Conservation (phyloP, 495 filamentous ascomycete genomes). For the Daldinia loculata region DNA sequence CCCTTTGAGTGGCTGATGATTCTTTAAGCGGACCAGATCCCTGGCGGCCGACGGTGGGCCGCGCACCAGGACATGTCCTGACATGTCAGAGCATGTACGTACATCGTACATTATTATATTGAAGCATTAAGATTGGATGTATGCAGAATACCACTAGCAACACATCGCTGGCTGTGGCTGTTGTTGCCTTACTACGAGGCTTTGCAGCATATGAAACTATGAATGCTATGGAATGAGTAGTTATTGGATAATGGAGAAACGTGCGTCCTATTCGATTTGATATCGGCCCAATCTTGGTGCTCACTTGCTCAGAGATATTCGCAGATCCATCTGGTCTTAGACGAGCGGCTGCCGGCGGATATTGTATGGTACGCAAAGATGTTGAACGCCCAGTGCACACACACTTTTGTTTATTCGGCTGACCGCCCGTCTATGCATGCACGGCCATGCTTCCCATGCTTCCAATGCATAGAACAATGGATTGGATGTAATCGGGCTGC, state of each 20-base stretch:
- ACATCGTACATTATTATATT: conserved; percentile 9
- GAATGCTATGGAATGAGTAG: not conserved
- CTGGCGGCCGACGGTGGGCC: conserved; percentile 37
- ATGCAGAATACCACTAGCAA: not conserved
- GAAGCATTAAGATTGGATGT: conserved; percentile 1
- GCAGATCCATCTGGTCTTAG: conserved; percentile 25
- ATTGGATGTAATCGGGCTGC: conserved; percentile 26
- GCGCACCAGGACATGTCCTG: conserved; percentile 23
- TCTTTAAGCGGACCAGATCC: conserved; percentile 34
- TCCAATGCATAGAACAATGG: conserved; percentile 24
- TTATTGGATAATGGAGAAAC: not conserved
- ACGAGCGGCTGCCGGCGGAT: conserved; percentile 16
- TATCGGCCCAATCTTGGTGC: conserved; percentile 28
- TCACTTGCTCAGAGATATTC: conserved; percentile 23
- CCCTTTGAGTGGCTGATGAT: conserved; percentile 45
- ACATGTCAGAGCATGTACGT: conserved; percentile 21
- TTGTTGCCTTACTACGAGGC: not conserved
- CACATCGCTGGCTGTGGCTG: not conserved
- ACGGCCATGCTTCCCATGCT: conserved; percentile 15
- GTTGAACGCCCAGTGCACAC: conserved; percentile 7
- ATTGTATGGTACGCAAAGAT: conserved; percentile 1
- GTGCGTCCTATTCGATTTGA: conserved; percentile 12
- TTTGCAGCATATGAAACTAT: not conserved
- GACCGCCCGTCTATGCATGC: conserved; percentile 40
- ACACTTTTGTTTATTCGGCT: conserved; percentile 20